Evolutionary conservation across 2,329 filamentous ascomycete genomes (phyloP).

Genomic region (Penicillium sp.): DNA sequence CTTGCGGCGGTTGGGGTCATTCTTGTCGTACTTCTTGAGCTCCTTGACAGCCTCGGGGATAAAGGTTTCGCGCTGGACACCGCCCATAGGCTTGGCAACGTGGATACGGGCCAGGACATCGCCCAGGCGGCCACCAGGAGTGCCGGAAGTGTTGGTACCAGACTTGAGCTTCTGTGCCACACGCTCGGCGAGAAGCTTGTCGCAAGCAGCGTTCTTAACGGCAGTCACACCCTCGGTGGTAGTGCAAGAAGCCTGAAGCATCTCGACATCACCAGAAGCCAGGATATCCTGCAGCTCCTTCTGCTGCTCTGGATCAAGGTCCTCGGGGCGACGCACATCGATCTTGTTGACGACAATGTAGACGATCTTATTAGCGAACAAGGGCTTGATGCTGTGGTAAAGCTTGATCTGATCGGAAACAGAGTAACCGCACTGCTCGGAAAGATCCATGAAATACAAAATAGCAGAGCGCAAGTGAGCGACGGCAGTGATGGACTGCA

Average conservation of each 20-base stretch:
- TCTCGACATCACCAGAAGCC: constrained; percentile 84
- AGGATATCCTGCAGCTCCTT: constrained; percentile 74
- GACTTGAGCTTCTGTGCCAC: constrained; percentile 93
- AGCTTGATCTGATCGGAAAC: constrained; percentile 89
- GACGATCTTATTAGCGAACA: constrained; percentile 96
- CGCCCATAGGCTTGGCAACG: constrained; percentile 88
- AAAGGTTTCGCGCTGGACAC: constrained; percentile 73
- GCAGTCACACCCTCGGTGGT: constrained; percentile 91
- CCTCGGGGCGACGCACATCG: constrained; percentile 82
- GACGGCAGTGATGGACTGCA: constrained; percentile 97
- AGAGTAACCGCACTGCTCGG: constrained; percentile 93
- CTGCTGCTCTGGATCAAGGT: constrained; percentile 76
- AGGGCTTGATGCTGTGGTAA: constrained; percentile 93
- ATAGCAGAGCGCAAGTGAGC: constrained; percentile 94
- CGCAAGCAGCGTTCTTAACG: constrained; percentile 92
- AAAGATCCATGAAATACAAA: constrained; percentile 97
- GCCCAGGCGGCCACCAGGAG: constrained; percentile 75
- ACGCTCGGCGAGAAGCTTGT: constrained; percentile 85
- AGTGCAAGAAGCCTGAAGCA: constrained; percentile 91
- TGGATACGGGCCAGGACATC: constrained; percentile 94
- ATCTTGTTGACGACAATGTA: constrained; percentile 99
- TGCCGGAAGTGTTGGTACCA: constrained; percentile 75
- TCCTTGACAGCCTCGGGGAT: constrained; percentile 82
- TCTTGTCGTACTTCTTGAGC: constrained; percentile 84
- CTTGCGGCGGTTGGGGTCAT: constrained; percentile 75